Evolutionary conservation across 176 grass and related monocot genomes (phyloP).

Genomic region (Aechmea fasciata): DNA sequence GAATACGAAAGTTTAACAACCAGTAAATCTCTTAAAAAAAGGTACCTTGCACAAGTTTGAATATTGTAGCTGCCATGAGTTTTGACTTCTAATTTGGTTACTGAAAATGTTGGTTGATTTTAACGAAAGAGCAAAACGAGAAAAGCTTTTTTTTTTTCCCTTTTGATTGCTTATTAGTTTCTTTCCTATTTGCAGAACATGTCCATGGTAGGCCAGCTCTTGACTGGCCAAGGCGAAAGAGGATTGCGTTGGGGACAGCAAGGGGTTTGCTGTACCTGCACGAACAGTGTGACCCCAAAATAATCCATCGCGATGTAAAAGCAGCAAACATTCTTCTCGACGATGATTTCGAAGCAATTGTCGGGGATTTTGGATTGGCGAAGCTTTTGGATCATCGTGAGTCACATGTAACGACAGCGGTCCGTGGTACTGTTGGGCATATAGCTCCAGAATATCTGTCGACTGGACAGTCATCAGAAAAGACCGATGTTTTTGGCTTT

Average conservation of each 20-base stretch:
- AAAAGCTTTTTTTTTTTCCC: neutral
- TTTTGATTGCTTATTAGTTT: neutral
- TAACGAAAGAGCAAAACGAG: neutral
- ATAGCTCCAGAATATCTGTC: conserved; percentile 58
- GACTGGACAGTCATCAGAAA: conserved; percentile 53
- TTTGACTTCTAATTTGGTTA: too few species aligned
- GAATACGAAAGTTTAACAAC: neutral
- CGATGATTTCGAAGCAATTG: conserved; percentile 62
- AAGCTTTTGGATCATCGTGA: conserved; percentile 66
- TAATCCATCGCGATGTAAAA: conserved; percentile 89
- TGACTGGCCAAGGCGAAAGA: conserved; percentile 73
- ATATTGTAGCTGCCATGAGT: too few species aligned
- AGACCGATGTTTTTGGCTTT: conserved; percentile 80
- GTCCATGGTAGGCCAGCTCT: conserved; percentile 44
- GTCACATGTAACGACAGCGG: conserved; percentile 47
- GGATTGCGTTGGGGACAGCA: conserved; percentile 58
- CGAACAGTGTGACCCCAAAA: conserved; percentile 74
- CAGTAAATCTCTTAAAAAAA: too few species aligned
- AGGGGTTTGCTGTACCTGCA: conserved; percentile 66
- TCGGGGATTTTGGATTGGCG: conserved; percentile 75
- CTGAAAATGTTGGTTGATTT: too few species aligned
- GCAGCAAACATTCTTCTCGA: conserved; percentile 81
- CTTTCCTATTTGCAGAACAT: conserved; percentile 32
- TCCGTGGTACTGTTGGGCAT: conserved; percentile 59
- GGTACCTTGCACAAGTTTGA: too few species aligned